Percentiles rank a stretch among this genome's conserved stretches.
These are phyloP conservation scores for Cutaneotrichosporon cyanovorans DNA, from an alignment of 1,284 basidiomycete species.

Conservation along the genomic window DNA sequence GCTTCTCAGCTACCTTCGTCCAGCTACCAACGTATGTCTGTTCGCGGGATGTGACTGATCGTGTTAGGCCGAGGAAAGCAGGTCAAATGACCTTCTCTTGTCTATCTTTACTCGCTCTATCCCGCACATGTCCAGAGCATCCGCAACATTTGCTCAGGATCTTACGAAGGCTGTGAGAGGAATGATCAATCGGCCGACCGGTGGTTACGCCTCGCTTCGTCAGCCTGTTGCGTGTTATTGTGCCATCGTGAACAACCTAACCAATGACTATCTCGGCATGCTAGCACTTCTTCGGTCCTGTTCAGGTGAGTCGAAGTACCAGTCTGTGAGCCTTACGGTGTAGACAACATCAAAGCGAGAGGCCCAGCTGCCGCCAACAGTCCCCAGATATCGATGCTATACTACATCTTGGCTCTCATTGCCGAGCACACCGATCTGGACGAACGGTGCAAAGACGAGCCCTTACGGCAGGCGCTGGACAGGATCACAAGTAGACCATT, in stretches of 20 bases:
- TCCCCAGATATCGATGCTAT: slow-evolving; percentile 49
- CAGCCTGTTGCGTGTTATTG: slow-evolving; percentile 89
- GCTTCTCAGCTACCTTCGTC: slow-evolving; percentile 24
- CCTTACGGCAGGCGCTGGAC: slow-evolving; percentile 35
- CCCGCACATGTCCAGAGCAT: slow-evolving; percentile 78
- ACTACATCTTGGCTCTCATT: slow-evolving; percentile 73
- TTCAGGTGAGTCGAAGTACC: slow-evolving; percentile 55
- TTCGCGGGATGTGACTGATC: slow-evolving; percentile 6
- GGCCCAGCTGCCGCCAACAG: background rate
- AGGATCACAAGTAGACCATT: slow-evolving; percentile 47
- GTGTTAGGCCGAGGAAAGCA: slow-evolving; percentile 67
- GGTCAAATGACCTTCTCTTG: slow-evolving; percentile 72
- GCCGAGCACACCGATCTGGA: slow-evolving; percentile 87
- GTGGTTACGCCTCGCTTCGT: slow-evolving; percentile 69
- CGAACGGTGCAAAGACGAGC: slow-evolving; percentile 55
- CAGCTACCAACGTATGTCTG: slow-evolving; percentile 30
- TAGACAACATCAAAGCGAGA: slow-evolving; percentile 8
- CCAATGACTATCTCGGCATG: slow-evolving; percentile 71
- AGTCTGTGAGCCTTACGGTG: background rate
- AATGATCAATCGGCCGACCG: slow-evolving; percentile 73
- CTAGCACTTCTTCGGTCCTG: slow-evolving; percentile 73
- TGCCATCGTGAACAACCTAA: slow-evolving; percentile 71
- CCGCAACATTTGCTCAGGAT: slow-evolving; percentile 75
- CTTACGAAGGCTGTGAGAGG: slow-evolving; percentile 71
- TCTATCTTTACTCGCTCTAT: slow-evolving; percentile 79